Conservation (phyloP, 2,329 filamentous ascomycete genomes). For the Tolypocladium sp. region DNA sequence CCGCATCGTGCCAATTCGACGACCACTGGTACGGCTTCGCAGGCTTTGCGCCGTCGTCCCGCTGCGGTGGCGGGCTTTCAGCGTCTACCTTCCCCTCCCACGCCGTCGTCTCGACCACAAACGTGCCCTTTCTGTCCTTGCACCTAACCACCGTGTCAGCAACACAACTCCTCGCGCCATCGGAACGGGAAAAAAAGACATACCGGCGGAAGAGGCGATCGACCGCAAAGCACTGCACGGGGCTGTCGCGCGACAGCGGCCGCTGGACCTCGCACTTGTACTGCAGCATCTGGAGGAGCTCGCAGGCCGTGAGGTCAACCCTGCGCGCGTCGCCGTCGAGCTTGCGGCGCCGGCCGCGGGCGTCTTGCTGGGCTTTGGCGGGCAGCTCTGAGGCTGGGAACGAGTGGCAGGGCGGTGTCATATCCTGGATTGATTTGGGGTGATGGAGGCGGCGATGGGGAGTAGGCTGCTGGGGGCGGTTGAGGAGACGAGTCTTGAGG, state of each 20-base stretch:
- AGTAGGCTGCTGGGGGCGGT: conserved; percentile 43
- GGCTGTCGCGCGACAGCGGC: conserved; percentile 33
- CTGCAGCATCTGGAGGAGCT: conserved; percentile 49
- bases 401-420: conserved; percentile 49
- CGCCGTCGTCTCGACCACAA: conserved; percentile 54
- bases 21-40: conserved; percentile 21
- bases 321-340: conserved; percentile 22
- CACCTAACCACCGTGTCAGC: conserved; percentile 33
- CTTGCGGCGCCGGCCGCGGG: conserved; percentile 44
- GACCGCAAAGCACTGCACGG: conserved; percentile 47
- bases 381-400: conserved; percentile 45
- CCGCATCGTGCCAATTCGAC: conserved; percentile 23
- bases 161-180: background rate
- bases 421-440: conserved; percentile 16
- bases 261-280: conserved; percentile 48
- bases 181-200: conserved; percentile 14
- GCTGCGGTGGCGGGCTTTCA: conserved; percentile 4
- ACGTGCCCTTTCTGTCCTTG: conserved; percentile 44
- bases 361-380: conserved; percentile 36
- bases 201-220: conserved; percentile 52
- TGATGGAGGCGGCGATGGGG: conserved; percentile 34
- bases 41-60: conserved; percentile 8
- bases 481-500: conserved; percentile 48
- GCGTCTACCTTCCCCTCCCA: conserved; percentile 40
- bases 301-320: conserved; percentile 45